Base-by-base conservation (phyloP, 768 basidiomycete species). In the Boletus rubroflammeus region DNA sequence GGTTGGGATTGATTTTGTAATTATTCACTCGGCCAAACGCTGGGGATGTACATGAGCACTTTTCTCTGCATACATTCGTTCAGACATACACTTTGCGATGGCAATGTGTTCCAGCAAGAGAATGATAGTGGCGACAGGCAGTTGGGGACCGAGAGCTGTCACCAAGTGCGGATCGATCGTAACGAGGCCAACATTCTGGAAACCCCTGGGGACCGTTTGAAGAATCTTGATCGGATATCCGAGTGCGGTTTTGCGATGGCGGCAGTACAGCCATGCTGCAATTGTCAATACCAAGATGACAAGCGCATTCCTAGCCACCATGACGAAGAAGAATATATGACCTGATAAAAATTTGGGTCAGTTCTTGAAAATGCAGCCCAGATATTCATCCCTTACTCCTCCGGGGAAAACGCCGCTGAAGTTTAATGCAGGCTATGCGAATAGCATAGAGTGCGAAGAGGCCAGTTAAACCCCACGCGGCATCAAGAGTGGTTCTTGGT, bases 41-140 rank as follows among this genome's bases (percentile, higher is more conserved):
- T 93, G 62, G 5, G n/a, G 51, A 28, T 14, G 32, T n/a, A 28
- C 1, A 26, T 72, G 26, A 70, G 51, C 15, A 49, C 4, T 3
- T 31, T 42, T 17, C 19, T 40, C 26, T 42, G 40, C 32, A 40
- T 17, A 17, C 7, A 39, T 26, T 3, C n/a, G 38, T 53, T 28
- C 7, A 13, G 17, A 71, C 82, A 65, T 68, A 88, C 90, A 90
- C 73, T 94, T 96, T n/a, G 90, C 83, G 61, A 99, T 99, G 29
- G 95, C 89, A 55, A 98, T 98, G 73, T 99, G 97, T 70, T 98
- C 96, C 47, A 98, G 76, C 14, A 98, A 77, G 43, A 98, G 78
- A 64, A 96, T 88, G 60, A 96, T 92, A 0, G 90, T 93, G 19
- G 91, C 85, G 5, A 93, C 82, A 2, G 91, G 90, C 3, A 98